phyloP scores from a whole-genome alignment of 345 rosid species.

The Hevea brasiliensis region DNA sequence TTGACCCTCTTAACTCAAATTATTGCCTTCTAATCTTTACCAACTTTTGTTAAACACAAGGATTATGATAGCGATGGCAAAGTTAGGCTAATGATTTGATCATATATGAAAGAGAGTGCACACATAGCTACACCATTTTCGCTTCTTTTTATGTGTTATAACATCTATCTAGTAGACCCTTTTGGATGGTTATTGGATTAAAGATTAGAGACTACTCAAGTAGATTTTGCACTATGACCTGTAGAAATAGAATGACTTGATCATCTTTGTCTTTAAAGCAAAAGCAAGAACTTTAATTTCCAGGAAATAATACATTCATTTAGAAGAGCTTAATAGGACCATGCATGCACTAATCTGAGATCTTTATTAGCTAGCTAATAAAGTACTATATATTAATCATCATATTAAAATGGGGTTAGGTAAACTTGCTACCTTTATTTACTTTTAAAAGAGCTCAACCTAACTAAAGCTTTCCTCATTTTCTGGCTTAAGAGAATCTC shows the following conservation, averaged over 20 bases:
- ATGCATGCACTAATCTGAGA: too few species aligned
- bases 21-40: conserved; percentile 27
- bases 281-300: too few species aligned
- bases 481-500: neutral
- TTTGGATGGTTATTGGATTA: neutral
- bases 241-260: too few species aligned
- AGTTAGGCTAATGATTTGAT: neutral
- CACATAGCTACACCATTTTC: neutral
- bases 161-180: neutral
- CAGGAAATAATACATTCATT: neutral
- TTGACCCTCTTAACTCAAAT: conserved; percentile 17
- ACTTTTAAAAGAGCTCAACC: neutral
- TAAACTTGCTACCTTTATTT: too few species aligned
- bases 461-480: neutral
- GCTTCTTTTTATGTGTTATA: neutral
- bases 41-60: conserved; percentile 18
- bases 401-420: too few species aligned
- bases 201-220: too few species aligned
- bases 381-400: too few species aligned
- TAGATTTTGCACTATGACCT: too few species aligned
- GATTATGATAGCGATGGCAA: neutral
- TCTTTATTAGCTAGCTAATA: too few species aligned
- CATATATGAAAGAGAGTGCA: neutral
- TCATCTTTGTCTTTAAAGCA: too few species aligned
- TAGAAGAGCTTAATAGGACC: too few species aligned